Evolutionary conservation across 1,284 basidiomycete genomes (phyloP), one percentile per base, ranked within the genome.

Genomic region (Boletus mariae): DNA sequence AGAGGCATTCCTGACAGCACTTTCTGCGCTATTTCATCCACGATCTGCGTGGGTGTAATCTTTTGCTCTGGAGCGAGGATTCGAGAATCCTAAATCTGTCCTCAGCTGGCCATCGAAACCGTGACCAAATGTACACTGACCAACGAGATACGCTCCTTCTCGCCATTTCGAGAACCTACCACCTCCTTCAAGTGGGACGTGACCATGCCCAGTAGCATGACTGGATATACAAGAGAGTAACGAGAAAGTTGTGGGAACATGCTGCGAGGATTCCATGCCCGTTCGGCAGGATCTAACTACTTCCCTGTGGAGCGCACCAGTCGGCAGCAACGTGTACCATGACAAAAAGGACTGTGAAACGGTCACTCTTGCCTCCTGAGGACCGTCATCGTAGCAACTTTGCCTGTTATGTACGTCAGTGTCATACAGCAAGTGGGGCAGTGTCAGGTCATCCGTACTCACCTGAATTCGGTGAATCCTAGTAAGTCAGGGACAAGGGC

Each of bases 1-100:
- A 65, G 49, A 7, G 61, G 61, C 59, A 64, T 63, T 31, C 48
- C 45, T 2, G 59, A 56, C 8, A 61, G 56, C 29, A 55, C 48
- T 37, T 54, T 63, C 43, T 59, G 54, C 3, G 53, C 54, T 42
- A 59, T 34, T 43, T 63, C 61, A 26, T 65, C 61, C 7, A 63
- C 26, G 8, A 55, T 17, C 31, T 59, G 55, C 2, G 15, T 28
- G 3, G 63, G 63, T 5, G 40, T 5, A 2, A 55, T n/a, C 10
- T 47, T 52, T 48, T 56, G 52, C 37, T 56, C 47, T 0, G 51
- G 56, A 29, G 42, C 17, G 15, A 46, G 58, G 10, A 11, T 45
- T 4, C 45, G n/a, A 7, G 40, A 35, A 17, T 26, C 51, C 56
- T 55, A 35, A 8, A 32, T 7, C 4, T 26, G 4, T n/a, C 26